These are phyloP conservation scores for Lepidium aucheri DNA, from an alignment of 345 rosid species.

Conservation along the genomic window DNA sequence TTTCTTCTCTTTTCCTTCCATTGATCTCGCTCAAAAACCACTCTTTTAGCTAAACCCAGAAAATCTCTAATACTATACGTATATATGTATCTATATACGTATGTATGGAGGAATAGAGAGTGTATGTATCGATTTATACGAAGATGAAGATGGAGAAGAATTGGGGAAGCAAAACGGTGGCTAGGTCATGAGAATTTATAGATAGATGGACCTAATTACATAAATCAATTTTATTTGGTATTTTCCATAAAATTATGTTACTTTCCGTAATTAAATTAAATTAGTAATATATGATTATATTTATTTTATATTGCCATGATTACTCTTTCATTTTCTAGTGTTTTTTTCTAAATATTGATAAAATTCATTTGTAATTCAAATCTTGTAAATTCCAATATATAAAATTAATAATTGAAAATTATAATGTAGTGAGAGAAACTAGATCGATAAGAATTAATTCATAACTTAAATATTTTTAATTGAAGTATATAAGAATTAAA, in stretches of 20 bases:
- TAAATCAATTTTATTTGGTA: no score
- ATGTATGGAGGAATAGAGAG: neutral
- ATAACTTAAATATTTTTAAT: no score
- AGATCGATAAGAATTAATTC: no score
- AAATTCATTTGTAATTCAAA: no score
- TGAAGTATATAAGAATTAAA: no score
- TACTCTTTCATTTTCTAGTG: neutral
- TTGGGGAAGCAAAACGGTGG: constrained; percentile 18
- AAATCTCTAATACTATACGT: neutral
- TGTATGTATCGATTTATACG: constrained; percentile 14
- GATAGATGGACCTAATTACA: neutral
- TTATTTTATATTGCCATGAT: neutral
- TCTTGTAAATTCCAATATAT: no score
- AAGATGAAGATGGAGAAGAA: neutral
- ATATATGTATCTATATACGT: neutral
- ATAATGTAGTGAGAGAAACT: no score
- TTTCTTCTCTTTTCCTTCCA: constrained; percentile 50
- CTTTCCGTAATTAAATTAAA: no score
- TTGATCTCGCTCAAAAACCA: constrained; percentile 19
- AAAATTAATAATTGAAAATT: no score
- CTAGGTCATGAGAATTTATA: constrained; percentile 3
- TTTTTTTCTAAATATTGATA: no score
- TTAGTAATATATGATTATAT: no score
- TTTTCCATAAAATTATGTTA: neutral
- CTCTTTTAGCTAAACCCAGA: constrained; percentile 13